Base-by-base conservation (phyloP, 495 filamentous ascomycete genomes). In the Massariosphaeria phaeospora region DNA sequence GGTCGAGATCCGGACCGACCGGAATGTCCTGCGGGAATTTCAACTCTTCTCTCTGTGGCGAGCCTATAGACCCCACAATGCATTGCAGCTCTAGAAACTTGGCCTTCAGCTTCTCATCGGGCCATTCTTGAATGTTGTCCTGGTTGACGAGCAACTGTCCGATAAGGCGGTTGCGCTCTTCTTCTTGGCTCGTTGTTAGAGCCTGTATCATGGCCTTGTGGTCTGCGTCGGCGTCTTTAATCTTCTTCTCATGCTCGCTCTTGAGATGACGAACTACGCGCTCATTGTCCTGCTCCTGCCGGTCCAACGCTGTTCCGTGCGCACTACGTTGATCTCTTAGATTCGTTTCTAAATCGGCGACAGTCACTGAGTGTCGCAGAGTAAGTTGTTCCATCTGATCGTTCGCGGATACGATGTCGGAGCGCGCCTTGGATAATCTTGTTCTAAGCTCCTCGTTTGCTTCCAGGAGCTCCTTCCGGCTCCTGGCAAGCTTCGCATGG, bases 51-150 rank as follows among this genome's bases (percentile, higher is more conserved):
- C 59, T 63, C 20, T 51, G 44, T 7, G 54, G 43, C n/a, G 54
- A 42, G 9, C 59, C 61, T 15, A 66, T 44, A 13, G 38, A 52
- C 4, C 60, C 55, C 7, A 71, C 45, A 9, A 31, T 25, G 6
- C 53, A 43, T 17, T 66, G 64, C 26, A 71, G 39, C 20, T 67
- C 59, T 10, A 33, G 20, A 44, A 66, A 70, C 17, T 55, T 57
- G 13, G 24, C 6, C 54, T 69, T 69, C 17, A 71, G 50, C 1
- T 49, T 41, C 26, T 71, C 67, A 33, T 71, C 69, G 0, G 64
- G 62, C 40, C 66, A 67, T 0, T 60, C 63, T 11, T 64, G 41
- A 46, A 60, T 62, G 38, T 66, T 63, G 36, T 69, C 62, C n/a
- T 59, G 54, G 36, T 66, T 69, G 8, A 63, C 63, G 18, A 70